Evolutionary conservation across 768 basidiomycete genomes (phyloP), one percentile per base, ranked within the genome.

Genomic region (Amylocystis lapponica): DNA sequence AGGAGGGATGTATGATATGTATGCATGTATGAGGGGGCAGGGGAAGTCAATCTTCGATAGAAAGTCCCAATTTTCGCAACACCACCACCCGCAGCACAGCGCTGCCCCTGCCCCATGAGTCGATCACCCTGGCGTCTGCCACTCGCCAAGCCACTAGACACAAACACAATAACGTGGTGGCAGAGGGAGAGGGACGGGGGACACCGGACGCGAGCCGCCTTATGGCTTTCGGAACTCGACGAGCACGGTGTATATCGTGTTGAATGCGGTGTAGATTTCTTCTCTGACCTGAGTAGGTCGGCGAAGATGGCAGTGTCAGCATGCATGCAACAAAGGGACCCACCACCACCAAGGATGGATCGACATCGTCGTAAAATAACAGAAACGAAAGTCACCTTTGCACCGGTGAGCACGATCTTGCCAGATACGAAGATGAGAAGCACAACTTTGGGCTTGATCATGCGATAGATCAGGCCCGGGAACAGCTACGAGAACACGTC

Each of bases 401-500:
- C 96, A 63, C 96, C 96, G 21, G 96, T 98, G 61, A 99, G 69
- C 45, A 99, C 96, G 56, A 98, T 98, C 74, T 98, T 99, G 25
- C 96, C 96, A 20, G 94, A 97, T 11, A 98, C 96, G 68, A 99
- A 99, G 58, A 99, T 98, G 39, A 99, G 76, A 31, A 99, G 71
- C 30, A 99, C 96, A 51, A 99, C 96, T 69, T 99, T 99, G 6
- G 96, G 96, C 66, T 97, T 96, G 69, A 97, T 87, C 96, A 98
- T 98, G 55, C 95, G 88, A 60, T 99, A 98, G 63, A 99, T 98
- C 34, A 99, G 77, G 58, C 96, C 95, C 41, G 96, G 95, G 83
- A 99, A 98, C 43, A 98, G 70, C 95, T 98, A 45, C 14, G 20
- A 17, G 23, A 45, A n/a, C 41, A 5, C 39, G 20, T 45, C 8